phyloP scores from a whole-genome alignment of 305 asterid genomes.

The Rubia balearica region DNA sequence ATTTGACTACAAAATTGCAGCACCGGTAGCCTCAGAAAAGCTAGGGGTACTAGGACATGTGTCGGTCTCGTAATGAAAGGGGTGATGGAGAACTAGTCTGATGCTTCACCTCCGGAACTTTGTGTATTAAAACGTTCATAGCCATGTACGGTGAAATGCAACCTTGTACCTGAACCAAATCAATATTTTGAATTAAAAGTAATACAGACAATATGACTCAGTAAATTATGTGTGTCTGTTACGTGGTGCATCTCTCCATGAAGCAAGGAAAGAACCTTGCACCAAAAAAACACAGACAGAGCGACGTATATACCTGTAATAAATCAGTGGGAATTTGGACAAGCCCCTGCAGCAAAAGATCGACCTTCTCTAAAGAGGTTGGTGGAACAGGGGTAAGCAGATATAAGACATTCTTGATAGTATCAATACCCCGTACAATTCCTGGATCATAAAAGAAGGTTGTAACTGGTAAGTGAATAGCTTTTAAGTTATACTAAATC shows the following conservation, averaged over 20 bases:
- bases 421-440: conserved; percentile 76
- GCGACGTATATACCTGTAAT: conserved; percentile 47
- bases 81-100: background rate
- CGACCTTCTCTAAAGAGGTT: conserved; percentile 62
- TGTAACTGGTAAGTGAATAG: background rate
- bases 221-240: no score
- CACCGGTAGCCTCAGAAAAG: background rate
- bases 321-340: conserved; percentile 62
- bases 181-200: conserved; percentile 14
- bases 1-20: background rate
- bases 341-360: conserved; percentile 77
- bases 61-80: background rate
- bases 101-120: background rate
- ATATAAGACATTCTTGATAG: conserved; percentile 46
- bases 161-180: conserved; percentile 67
- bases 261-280: background rate
- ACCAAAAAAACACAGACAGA: conserved; percentile 6
- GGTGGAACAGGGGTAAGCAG: conserved; percentile 77
- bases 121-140: conserved; percentile 41
- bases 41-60: background rate
- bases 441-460: conserved; percentile 38
- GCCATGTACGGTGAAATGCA: conserved; percentile 85
- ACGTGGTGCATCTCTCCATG: no score
- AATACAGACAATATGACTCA: background rate
- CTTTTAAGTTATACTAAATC: background rate